Percentiles rank a stretch among this genome's conserved stretches.
Evolutionary conservation across 352 stramenopile species (phyloP).

Genomic region (Elongisporangium senticosum): DNA sequence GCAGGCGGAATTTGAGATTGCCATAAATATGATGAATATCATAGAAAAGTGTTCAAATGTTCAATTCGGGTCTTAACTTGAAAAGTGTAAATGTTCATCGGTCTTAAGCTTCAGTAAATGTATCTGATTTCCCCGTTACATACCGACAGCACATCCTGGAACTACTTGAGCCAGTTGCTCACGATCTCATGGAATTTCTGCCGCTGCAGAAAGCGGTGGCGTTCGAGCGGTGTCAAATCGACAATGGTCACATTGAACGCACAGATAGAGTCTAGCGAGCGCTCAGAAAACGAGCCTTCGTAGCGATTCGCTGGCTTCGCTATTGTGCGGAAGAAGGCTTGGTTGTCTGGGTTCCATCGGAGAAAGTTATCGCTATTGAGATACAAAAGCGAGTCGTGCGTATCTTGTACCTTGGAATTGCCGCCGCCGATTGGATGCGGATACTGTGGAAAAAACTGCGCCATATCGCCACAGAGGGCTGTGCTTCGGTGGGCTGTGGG

Average conservation of each 20-base stretch:
- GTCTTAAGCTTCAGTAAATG: too few relatives aligned
- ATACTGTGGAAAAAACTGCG: slow-evolving; percentile 23
- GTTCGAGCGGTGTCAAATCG: slow-evolving; percentile 12
- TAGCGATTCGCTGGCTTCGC: slow-evolving; percentile 23
- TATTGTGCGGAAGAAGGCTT: slow-evolving; percentile 24
- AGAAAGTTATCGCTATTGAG: slow-evolving; percentile 33
- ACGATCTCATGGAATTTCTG: slow-evolving; percentile 19
- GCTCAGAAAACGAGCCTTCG: slow-evolving; percentile 26
- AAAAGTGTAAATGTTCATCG: too few relatives aligned
- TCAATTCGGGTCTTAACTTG: too few relatives aligned
- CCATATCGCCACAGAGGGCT: slow-evolving; percentile 22
- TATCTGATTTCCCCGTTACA: too few relatives aligned
- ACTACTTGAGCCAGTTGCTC: background rate
- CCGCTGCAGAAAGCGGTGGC: slow-evolving; percentile 14
- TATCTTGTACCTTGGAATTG: slow-evolving; percentile 1
- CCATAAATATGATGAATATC: too few relatives aligned
- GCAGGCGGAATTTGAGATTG: too few relatives aligned
- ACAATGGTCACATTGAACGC: slow-evolving; percentile 27
- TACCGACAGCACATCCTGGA: background rate
- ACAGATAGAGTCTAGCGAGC: slow-evolving; percentile 28
- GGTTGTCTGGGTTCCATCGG: slow-evolving; percentile 19
- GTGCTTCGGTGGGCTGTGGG: slow-evolving; percentile 5
- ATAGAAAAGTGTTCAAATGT: too few relatives aligned
- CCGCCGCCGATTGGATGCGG: background rate
- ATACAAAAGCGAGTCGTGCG: slow-evolving; percentile 24